Conservation (phyloP, 2,329 filamentous ascomycete genomes). For the Neodidymelliopsis sp. region DNA sequence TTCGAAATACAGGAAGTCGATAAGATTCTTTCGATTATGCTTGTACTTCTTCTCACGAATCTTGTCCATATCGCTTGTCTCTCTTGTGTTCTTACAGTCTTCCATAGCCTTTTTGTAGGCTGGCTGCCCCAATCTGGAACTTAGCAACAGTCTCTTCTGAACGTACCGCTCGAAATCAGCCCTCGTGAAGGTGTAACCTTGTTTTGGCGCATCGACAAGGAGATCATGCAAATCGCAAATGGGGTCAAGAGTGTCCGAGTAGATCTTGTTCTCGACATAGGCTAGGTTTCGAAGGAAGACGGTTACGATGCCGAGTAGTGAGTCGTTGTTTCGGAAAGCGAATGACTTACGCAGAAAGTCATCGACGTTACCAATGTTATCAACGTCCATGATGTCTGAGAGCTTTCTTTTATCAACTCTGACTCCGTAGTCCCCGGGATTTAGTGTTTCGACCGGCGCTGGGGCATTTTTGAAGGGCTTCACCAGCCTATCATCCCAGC, state of each 20-base stretch:
- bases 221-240: conserved; percentile 55
- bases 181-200: conserved; percentile 59
- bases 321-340: conserved; percentile 63
- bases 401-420: conserved; percentile 59
- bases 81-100: conserved; percentile 25
- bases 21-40: conserved; percentile 57
- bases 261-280: conserved; percentile 56
- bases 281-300: conserved; percentile 68
- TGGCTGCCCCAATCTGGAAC: conserved; percentile 60
- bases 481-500: conserved; percentile 74
- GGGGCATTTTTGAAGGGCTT: conserved; percentile 70
- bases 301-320: conserved; percentile 70
- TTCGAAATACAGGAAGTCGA: conserved; percentile 68
- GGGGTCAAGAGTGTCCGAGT: conserved; percentile 26
- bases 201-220: conserved; percentile 55
- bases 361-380: conserved; percentile 40
- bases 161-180: conserved; percentile 57
- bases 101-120: conserved; percentile 46
- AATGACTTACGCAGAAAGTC: conserved; percentile 64
- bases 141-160: conserved; percentile 61
- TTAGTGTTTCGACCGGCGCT: conserved; percentile 54
- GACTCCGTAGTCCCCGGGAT: conserved; percentile 60
- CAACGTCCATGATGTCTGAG: conserved; percentile 50
- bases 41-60: conserved; percentile 29
- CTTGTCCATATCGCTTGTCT: conserved; percentile 23